phyloP scores from a whole-genome alignment of 2,329 filamentous ascomycete genomes.

The Ceratocystis destructans region DNA sequence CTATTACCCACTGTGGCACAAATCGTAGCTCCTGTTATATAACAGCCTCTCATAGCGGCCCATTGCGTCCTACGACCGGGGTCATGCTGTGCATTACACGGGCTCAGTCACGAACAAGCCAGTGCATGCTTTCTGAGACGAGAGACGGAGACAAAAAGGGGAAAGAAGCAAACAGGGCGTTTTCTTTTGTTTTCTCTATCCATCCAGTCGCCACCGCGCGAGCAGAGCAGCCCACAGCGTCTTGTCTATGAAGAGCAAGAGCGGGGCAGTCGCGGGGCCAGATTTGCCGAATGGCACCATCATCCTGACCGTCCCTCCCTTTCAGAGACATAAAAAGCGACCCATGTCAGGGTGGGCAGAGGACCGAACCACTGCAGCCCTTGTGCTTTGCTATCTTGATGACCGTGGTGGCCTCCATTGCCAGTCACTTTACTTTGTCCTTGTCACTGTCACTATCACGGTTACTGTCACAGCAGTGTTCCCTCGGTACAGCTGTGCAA shows the following conservation, averaged over 20 bases:
- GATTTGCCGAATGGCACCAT: background rate
- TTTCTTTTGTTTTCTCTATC: background rate
- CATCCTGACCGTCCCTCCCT: background rate
- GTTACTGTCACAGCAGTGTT: conserved; percentile 2
- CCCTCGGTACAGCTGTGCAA: background rate
- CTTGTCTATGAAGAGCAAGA: too few species aligned
- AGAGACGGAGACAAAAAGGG: background rate
- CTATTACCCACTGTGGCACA: background rate
- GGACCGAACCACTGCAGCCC: background rate
- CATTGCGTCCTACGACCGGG: background rate
- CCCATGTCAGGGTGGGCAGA: background rate
- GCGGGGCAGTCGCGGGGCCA: too few species aligned
- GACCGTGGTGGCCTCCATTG: background rate
- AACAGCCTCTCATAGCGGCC: background rate
- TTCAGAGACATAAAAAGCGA: background rate
- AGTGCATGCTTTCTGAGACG: background rate
- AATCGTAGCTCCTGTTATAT: background rate
- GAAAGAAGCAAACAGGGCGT: background rate
- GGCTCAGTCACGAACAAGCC: background rate
- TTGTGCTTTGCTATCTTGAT: background rate
- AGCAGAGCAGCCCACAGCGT: background rate
- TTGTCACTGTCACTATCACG: background rate
- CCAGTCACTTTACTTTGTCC: background rate
- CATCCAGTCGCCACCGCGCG: background rate
- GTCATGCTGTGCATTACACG: background rate